Evolutionary conservation across 2,329 filamentous ascomycete species (phyloP).

Genomic region (Fusarium sp.): DNA sequence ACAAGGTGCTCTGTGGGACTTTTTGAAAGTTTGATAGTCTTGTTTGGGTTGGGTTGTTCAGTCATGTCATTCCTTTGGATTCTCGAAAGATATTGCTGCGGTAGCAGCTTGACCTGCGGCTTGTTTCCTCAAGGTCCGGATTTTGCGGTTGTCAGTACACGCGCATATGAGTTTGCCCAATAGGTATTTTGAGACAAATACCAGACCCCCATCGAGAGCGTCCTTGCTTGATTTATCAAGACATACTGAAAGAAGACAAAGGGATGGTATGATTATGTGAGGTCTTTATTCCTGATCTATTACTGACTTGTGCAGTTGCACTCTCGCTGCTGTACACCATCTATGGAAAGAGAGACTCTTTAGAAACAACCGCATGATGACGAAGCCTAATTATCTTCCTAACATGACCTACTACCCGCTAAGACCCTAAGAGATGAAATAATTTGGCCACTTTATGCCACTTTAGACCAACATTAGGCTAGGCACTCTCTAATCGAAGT

Average conservation of each 20-base stretch:
- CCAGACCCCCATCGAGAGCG: accelerated
- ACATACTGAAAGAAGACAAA: not conserved
- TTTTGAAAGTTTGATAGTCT: slow-evolving; percentile 28
- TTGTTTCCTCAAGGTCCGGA: not conserved
- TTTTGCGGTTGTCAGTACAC: not conserved
- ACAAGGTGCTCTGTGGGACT: slow-evolving; percentile 49
- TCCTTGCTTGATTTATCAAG: not conserved
- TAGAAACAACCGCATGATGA: not conserved
- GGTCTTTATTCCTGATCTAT: not conserved
- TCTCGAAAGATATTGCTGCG: accelerated
- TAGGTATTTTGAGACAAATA: not conserved
- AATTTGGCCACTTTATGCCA: not conserved
- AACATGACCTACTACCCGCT: accelerated
- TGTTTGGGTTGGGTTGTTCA: not conserved
- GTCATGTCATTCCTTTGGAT: not conserved
- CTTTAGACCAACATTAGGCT: not conserved
- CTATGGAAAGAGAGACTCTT: not conserved
- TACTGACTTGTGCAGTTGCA: not conserved
- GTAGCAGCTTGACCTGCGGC: accelerated
- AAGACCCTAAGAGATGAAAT: not conserved
- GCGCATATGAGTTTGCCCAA: accelerated
- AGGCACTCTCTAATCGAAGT: slow-evolving; percentile 2
- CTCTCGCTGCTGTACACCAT: not conserved
- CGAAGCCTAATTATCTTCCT: not conserved
- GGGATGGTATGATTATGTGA: accelerated